These are phyloP conservation scores for Ceriops zippeliana DNA, from an alignment of 345 rosid species.

Conservation along the genomic window DNA sequence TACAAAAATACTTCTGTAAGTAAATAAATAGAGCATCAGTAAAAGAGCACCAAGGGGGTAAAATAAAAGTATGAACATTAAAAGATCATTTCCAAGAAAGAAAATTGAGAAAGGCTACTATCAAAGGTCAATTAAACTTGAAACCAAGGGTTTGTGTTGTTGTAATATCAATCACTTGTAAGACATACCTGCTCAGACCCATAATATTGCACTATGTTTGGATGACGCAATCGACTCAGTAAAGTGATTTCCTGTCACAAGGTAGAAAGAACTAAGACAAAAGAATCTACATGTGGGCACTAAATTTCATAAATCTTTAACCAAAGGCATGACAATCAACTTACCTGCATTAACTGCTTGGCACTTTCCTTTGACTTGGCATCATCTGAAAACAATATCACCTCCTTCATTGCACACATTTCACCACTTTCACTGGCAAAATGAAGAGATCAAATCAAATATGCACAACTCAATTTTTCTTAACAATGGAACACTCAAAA, in stretches of 20 bases:
- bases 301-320: too few species aligned
- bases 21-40: too few species aligned
- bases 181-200: conserved; percentile 59
- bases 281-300: not conserved
- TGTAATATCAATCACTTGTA: not conserved
- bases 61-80: too few species aligned
- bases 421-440: conserved; percentile 67
- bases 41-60: too few species aligned
- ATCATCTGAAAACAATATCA: conserved; percentile 71
- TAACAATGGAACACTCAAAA: not conserved
- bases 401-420: conserved; percentile 93
- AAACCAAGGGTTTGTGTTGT: not conserved
- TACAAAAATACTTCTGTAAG: too few species aligned
- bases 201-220: conserved; percentile 71
- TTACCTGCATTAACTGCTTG: conserved; percentile 64
- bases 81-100: too few species aligned
- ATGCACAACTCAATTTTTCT: not conserved
- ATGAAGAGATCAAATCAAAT: not conserved
- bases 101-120: too few species aligned
- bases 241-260: conserved; percentile 60
- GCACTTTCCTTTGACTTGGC: conserved; percentile 74
- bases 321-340: not conserved
- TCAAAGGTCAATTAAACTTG: not conserved
- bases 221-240: conserved; percentile 61
- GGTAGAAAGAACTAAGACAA: not conserved